Percentiles rank a stretch among this genome's conserved stretches.
Conservation (phyloP, 495 filamentous ascomycete species). For the Astrocystis sublimbata region DNA sequence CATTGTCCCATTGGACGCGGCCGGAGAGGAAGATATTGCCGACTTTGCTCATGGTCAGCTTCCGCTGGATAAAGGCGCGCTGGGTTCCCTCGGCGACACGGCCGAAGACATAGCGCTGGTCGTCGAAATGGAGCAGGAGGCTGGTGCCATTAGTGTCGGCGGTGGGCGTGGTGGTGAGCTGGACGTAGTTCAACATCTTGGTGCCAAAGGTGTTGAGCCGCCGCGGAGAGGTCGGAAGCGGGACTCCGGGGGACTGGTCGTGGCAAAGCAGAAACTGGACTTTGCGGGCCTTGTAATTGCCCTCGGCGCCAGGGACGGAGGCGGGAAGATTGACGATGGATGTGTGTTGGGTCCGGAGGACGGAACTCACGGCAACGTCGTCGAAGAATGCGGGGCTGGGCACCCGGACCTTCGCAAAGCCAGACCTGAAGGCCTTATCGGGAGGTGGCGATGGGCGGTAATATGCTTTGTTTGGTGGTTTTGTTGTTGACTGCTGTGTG, state of each 20-base stretch:
- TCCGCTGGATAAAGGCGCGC: conserved; percentile 68
- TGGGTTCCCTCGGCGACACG: conserved; percentile 82
- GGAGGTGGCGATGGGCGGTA: too few species aligned
- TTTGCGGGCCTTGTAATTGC: background rate
- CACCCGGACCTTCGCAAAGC: background rate
- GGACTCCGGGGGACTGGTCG: background rate
- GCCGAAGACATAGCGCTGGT: conserved; percentile 85
- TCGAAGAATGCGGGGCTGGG: background rate
- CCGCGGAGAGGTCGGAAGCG: background rate
- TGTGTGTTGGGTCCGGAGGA: background rate
- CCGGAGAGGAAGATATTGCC: conserved; percentile 81
- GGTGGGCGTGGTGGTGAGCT: conserved; percentile 81
- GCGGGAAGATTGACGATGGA: background rate
- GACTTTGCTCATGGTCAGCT: conserved; percentile 58
- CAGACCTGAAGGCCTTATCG: too few species aligned
- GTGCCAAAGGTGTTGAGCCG: background rate
- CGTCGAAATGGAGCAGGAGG: conserved; percentile 73
- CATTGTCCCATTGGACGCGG: conserved; percentile 67
- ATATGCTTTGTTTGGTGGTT: too few species aligned
- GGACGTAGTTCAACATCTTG: conserved; percentile 68
- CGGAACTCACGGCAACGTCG: background rate
- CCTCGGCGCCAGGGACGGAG: too few species aligned
- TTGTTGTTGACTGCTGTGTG: too few species aligned
- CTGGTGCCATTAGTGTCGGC: conserved; percentile 83
- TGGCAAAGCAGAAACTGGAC: conserved; percentile 6